A percentile compares a stretch with the other conserved stretches of the same genome.
Conservation (phyloP, 805 yeast species). For the Ogataea pignaliae region DNA sequence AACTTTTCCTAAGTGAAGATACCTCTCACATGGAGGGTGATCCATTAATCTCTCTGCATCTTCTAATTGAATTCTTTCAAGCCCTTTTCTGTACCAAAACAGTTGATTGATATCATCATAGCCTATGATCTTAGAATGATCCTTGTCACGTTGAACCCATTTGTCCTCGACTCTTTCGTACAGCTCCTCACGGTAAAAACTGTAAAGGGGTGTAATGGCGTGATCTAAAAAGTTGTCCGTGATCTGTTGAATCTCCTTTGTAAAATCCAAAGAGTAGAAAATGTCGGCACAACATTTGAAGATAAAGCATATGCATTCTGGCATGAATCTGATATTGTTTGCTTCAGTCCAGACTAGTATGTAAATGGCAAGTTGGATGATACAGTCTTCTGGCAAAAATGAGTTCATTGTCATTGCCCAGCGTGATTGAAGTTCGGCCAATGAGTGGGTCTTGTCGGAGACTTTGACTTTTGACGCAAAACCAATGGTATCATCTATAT, state of each 20-base stretch:
- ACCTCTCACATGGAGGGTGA: constrained; percentile 52
- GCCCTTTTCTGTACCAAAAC: constrained; percentile 76
- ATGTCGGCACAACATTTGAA: constrained; percentile 76
- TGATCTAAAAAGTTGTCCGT: constrained; percentile 53
- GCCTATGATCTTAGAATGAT: constrained; percentile 69
- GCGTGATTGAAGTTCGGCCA: constrained; percentile 41
- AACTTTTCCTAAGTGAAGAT: constrained; percentile 46
- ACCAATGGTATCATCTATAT: constrained; percentile 48
- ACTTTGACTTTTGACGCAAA: constrained; percentile 25
- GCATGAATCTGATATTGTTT: constrained; percentile 79
- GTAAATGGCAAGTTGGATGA: constrained; percentile 63
- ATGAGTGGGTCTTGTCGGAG: constrained; percentile 20
- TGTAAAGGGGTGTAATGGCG: constrained; percentile 69
- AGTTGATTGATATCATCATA: constrained; percentile 88
- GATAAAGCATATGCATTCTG: constrained; percentile 82
- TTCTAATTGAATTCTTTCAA: constrained; percentile 48
- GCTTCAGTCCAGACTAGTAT: constrained; percentile 89
- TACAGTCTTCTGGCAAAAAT: constrained; percentile 48
- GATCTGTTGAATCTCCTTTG: constrained; percentile 27
- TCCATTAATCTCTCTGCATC: constrained; percentile 47
- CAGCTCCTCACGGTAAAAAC: constrained; percentile 52
- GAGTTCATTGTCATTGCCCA: constrained; percentile 51
- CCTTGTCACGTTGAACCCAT: constrained; percentile 48
- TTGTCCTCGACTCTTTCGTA: constrained; percentile 41
- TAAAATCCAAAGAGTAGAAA: constrained; percentile 45